Base-by-base conservation (phyloP, 1,284 basidiomycete species). In the Fomitopsis schrenkii region DNA sequence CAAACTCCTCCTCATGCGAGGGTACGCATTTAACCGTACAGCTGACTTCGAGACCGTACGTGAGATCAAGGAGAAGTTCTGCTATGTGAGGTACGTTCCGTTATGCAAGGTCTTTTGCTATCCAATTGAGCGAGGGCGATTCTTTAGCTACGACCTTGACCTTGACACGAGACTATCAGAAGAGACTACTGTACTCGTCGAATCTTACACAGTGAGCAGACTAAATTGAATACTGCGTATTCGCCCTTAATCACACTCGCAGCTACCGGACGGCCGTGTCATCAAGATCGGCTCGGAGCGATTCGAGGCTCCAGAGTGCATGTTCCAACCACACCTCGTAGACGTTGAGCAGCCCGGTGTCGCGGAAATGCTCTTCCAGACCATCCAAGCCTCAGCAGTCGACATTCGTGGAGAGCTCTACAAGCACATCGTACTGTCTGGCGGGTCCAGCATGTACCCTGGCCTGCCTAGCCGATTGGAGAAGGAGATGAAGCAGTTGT, bases 221-320 rank as follows among this genome's bases (percentile, higher is more conserved):
- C 38, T 44, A 17, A 42, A 40, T 5, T 8, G 35, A 35, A 45
- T 17, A 12, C 55, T 36, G 14, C 46, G 30, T 54, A 40, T 42
- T 15, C 19, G 15, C 41, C 60, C 28, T 10, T 63, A 79, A 74
- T 75, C 1, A 2, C 38, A 81, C 17, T 9, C 22, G 15, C 63
- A 97, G 91, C 89, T 99, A 33, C 97, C 97, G 2, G 97, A 99
- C 71, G 97, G 97, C 2, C 91, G 97, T 52, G 86, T 85, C 36
- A 98, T 99, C 84, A 98, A 97, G 82, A 94, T 99, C 59, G 97
- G 97, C 30, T 95, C 94, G 1, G 97, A 99, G 75, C 90, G 97
- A n/a, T 99, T 98, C 74, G 95, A 98, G 77, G 97, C 97, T n/a
- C 97, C 97, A 12, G 97, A 99, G 77, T 99, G 97, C 80, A 95